These are phyloP conservation scores for Populus ilicifolia DNA, from an alignment of 345 rosid genomes.

Conservation along the genomic window DNA sequence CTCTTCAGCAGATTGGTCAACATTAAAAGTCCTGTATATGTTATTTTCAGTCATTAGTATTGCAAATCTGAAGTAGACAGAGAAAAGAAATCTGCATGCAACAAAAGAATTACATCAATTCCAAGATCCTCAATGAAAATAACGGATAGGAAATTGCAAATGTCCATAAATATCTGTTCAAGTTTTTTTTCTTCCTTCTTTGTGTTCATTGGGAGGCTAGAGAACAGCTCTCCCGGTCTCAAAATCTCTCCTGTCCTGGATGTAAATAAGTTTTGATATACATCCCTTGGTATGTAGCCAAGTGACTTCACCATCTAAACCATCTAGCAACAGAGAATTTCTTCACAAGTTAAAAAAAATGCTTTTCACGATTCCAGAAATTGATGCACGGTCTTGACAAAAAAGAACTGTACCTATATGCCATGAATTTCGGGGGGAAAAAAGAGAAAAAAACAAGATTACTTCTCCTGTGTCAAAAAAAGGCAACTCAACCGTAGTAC, in stretches of 20 bases:
- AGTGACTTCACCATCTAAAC: background rate
- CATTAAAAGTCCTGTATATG: background rate
- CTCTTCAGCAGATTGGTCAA: background rate
- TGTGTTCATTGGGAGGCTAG: background rate
- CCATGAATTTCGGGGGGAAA: background rate
- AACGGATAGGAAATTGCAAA: background rate
- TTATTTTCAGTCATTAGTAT: background rate
- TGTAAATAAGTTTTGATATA: background rate
- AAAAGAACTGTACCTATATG: background rate
- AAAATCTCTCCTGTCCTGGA: background rate
- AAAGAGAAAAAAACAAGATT: background rate
- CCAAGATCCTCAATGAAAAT: background rate
- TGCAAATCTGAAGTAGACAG: background rate
- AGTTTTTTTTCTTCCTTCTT: background rate
- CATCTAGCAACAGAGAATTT: background rate
- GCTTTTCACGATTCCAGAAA: background rate
- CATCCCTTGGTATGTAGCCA: background rate
- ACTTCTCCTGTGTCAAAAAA: background rate
- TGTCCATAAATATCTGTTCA: background rate
- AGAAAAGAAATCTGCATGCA: background rate
- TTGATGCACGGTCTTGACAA: background rate
- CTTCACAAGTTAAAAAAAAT: background rate
- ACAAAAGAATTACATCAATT: background rate
- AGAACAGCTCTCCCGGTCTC: background rate
- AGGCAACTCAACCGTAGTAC: background rate